Evolutionary conservation across 2,329 filamentous ascomycete genomes (phyloP).

Genomic region (Atkinsonella texensis): DNA sequence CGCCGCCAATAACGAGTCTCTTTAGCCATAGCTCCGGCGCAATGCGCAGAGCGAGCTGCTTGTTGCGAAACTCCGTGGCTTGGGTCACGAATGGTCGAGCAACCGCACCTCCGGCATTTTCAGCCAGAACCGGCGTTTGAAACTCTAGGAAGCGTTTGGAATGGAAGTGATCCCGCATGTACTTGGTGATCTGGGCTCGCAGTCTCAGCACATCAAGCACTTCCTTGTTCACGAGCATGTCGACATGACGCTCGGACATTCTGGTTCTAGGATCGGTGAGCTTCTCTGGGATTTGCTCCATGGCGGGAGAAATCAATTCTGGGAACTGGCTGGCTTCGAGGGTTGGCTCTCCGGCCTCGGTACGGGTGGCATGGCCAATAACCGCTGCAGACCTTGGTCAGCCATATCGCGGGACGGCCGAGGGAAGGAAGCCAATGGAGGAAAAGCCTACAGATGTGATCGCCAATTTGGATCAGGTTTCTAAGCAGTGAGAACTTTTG

Average conservation of each 20-base stretch:
- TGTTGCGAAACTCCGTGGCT: constrained; percentile 63
- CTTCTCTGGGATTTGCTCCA: constrained; percentile 65
- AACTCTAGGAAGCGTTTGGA: constrained; percentile 70
- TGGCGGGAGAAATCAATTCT: constrained; percentile 59
- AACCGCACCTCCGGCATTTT: constrained; percentile 72
- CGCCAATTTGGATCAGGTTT: constrained; percentile 62
- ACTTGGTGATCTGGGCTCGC: constrained; percentile 61
- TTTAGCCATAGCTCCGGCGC: constrained; percentile 95
- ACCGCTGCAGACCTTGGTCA: constrained; percentile 39
- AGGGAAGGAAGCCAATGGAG: constrained; percentile 8
- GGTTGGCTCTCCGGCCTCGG: constrained; percentile 63
- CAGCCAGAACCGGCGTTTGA: constrained; percentile 77
- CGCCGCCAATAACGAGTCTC: constrained; percentile 75
- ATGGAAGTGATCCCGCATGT: constrained; percentile 63
- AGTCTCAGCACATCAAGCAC: constrained; percentile 59
- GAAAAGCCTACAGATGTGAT: constrained; percentile 61
- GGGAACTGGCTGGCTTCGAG: constrained; percentile 58
- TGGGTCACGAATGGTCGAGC: constrained; percentile 77
- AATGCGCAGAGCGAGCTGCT: constrained; percentile 66
- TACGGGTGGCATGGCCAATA: constrained; percentile 57
- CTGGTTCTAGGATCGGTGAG: constrained; percentile 60
- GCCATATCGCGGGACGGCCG: constrained; percentile 12
- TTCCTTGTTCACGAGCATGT: constrained; percentile 65
- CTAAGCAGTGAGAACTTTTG: constrained; percentile 47
- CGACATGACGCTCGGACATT: constrained; percentile 69